phyloP scores from a whole-genome alignment of 2,329 filamentous ascomycete genomes.

The Xylaria sp. region DNA sequence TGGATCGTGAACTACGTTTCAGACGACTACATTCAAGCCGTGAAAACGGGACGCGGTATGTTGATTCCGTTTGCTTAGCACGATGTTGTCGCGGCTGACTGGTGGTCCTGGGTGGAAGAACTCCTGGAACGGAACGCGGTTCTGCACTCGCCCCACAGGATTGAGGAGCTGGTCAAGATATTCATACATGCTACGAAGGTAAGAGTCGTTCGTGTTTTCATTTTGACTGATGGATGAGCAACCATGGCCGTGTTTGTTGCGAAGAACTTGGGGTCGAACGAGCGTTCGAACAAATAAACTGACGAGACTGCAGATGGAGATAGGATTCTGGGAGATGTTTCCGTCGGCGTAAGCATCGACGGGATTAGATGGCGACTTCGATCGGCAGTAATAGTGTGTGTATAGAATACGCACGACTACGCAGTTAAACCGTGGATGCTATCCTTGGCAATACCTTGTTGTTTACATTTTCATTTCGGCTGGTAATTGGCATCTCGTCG shows the following conservation, averaged over 20 bases:
- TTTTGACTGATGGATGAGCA: not conserved
- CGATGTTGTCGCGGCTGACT: not conserved
- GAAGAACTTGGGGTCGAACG: not conserved
- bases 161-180: slow-evolving; percentile 78
- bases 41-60: slow-evolving; percentile 64
- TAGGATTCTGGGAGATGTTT: slow-evolving; percentile 53
- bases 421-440: too few species aligned
- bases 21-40: slow-evolving; percentile 70
- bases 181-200: slow-evolving; percentile 86
- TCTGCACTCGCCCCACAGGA: slow-evolving; percentile 65
- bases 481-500: not conserved
- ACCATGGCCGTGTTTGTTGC: not conserved
- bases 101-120: slow-evolving; percentile 39
- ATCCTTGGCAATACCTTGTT: not conserved
- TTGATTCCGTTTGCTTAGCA: slow-evolving; percentile 4
- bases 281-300: slow-evolving; percentile 8
- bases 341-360: slow-evolving; percentile 28
- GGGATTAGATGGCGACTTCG: not conserved
- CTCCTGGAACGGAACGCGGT: slow-evolving; percentile 70
- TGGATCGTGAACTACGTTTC: slow-evolving; percentile 90
- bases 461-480: not conserved
- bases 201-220: slow-evolving; percentile 25
- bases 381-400: too few species aligned
- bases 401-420: not conserved
- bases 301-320: slow-evolving; percentile 42